Conservation (phyloP, 2,329 filamentous ascomycete genomes). For the Talaromyces atroroseus region DNA sequence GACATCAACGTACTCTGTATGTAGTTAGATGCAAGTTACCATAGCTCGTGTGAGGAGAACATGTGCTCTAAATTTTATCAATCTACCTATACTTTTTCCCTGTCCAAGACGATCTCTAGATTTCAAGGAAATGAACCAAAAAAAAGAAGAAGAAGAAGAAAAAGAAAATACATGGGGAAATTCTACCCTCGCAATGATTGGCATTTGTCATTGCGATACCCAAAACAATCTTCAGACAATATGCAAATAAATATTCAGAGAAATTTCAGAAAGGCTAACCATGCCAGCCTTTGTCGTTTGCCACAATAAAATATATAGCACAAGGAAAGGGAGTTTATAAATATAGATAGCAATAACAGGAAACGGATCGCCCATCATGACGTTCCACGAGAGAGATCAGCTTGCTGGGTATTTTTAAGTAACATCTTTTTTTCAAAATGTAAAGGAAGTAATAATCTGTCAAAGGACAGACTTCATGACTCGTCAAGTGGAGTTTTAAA, state of each 20-base stretch:
- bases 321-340: neutral
- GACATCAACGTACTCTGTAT: neutral
- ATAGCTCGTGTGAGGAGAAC: neutral
- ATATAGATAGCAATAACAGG: neutral
- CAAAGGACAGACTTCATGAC: neutral
- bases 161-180: no score
- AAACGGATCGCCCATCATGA: neutral
- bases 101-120: no score
- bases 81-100: neutral
- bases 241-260: neutral
- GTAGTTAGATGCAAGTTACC: no score
- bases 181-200: neutral
- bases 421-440: neutral
- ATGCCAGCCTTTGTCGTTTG: neutral
- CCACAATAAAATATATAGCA: neutral
- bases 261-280: neutral
- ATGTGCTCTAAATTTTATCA: no score
- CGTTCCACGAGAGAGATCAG: neutral
- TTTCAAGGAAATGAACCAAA: neutral
- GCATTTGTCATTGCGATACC: neutral
- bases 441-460: neutral
- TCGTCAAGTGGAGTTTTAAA: neutral
- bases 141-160: no score
- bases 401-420: conserved; percentile 5
- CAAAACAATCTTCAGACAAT: neutral